Evolutionary conservation across 352 stramenopile genomes (phyloP).

Genomic region (Globisporangium alternatum): DNA sequence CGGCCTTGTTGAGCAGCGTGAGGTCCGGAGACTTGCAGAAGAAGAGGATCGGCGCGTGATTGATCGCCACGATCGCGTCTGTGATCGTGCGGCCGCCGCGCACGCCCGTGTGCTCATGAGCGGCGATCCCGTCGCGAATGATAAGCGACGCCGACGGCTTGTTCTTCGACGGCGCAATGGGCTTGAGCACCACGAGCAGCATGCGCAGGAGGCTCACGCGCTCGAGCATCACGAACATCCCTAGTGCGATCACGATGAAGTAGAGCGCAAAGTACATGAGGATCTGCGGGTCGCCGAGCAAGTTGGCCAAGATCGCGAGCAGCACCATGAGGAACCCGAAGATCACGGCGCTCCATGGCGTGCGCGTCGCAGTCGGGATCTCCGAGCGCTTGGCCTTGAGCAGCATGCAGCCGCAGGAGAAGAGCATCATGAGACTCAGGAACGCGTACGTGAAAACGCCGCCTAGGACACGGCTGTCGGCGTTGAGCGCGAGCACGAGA

Average conservation of each 20-base stretch:
- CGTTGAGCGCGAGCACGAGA: constrained; percentile 67
- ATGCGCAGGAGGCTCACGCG: constrained; percentile 38
- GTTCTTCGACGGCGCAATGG: constrained; percentile 29
- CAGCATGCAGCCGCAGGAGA: constrained; percentile 76
- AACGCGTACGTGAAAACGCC: constrained; percentile 89
- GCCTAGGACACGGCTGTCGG: constrained; percentile 64
- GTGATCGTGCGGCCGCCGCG: constrained; percentile 47
- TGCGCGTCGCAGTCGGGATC: constrained; percentile 65
- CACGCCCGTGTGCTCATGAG: constrained; percentile 31
- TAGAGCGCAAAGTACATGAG: constrained; percentile 58
- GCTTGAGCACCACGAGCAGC: constrained; percentile 32
- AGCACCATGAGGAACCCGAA: constrained; percentile 44
- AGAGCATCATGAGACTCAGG: constrained; percentile 79
- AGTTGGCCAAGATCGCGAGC: constrained; percentile 43
- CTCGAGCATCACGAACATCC: constrained; percentile 55
- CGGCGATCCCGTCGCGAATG: neutral
- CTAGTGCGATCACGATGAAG: constrained; percentile 36
- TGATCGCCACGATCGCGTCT: constrained; percentile 44
- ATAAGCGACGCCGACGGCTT: neutral
- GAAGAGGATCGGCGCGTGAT: constrained; percentile 74
- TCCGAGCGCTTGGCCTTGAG: constrained; percentile 83
- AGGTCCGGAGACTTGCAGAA: constrained; percentile 86
- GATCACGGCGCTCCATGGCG: constrained; percentile 44
- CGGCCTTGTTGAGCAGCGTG: constrained; percentile 87
- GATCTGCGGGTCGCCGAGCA: constrained; percentile 42